A percentile compares a stretch with the other conserved stretches of the same genome.
These are phyloP conservation scores for Mortierella sp. DNA, from an alignment of 371 early-diverging fungal species.

Conservation along the genomic window DNA sequence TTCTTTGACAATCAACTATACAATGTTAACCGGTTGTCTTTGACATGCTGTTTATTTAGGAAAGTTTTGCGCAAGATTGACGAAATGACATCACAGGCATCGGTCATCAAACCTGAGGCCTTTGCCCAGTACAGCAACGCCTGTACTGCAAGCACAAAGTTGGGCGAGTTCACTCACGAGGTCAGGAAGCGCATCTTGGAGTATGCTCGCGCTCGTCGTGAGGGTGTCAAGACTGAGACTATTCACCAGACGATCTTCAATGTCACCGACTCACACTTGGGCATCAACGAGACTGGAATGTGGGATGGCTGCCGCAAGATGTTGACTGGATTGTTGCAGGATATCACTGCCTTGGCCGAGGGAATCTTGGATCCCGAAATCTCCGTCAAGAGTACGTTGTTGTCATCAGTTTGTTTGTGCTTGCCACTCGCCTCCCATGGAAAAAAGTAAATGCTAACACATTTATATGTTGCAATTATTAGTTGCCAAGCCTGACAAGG, in stretches of 20 bases:
- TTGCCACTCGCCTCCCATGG: neutral
- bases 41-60: constrained; percentile 46
- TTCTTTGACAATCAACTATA: neutral
- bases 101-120: constrained; percentile 66
- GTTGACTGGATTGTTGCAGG: constrained; percentile 64
- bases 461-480: neutral
- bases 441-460: neutral
- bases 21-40: neutral
- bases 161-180: constrained; percentile 58
- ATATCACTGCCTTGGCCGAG: constrained; percentile 60
- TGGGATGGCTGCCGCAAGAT: constrained; percentile 73
- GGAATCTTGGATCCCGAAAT: constrained; percentile 54
- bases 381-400: constrained; percentile 59
- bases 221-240: constrained; percentile 61
- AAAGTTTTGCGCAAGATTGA: constrained; percentile 78
- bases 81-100: constrained; percentile 70
- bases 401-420: neutral
- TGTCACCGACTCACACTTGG: constrained; percentile 67
- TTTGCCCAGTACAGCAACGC: constrained; percentile 67
- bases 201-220: constrained; percentile 58
- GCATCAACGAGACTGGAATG: constrained; percentile 70
- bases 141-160: constrained; percentile 64
- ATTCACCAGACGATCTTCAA: constrained; percentile 66
- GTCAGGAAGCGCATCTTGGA: constrained; percentile 24
- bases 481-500: constrained; percentile 71